Evolutionary conservation across 495 filamentous ascomycete genomes (phyloP), one percentile per base, ranked within the genome.

Genomic region (Elaphomyces granulatus): DNA sequence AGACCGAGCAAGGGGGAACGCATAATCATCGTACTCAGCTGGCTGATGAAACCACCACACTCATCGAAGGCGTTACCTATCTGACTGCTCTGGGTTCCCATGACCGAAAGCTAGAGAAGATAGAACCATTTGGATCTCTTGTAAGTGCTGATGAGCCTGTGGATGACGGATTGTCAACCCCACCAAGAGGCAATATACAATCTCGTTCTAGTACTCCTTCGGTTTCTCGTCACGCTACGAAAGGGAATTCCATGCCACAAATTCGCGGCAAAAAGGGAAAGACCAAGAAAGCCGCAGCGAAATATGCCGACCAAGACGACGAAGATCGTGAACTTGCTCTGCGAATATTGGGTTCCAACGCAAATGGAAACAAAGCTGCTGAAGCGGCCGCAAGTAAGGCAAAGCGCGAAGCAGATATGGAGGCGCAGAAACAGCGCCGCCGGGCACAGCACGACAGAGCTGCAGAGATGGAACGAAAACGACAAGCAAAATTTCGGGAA

Each of bases 261-360:
- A 75, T 81, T 30, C 83, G 88, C 18, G 90, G 87, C 28, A 88
- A 93, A 58, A 77, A 73, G 41, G 71, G 67, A 33, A 98, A 94
- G 53, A 74, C 75, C 34, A 94, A 90, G 64, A 94, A 92, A 51
- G 74, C 82, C 0, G 84, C 85, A 18, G 60, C 71, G 34, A 96
- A 95, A 60, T 98, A 98, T 57, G 86, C 84, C 21, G 69, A 92
- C 49, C 90, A 98, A 68, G 87, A 94, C 50, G 87, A 92, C 14
- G 87, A 90, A 52, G 90, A 98, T 46, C 82, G 87, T 31, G 74
- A 70, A 23, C 68, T 87, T 1, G 86, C 87, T 40, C 77, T 94
- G 52, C 71, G 74, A 12, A 67, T 95, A 12, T 76, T 94, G 8
- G 90, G 90, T 31, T 77, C 81, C 9, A 73, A 75, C 1, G 66